A percentile compares a stretch with the other conserved stretches of the same genome.
Conservation (phyloP, 441 rosid species). For the Manihot esculenta region DNA sequence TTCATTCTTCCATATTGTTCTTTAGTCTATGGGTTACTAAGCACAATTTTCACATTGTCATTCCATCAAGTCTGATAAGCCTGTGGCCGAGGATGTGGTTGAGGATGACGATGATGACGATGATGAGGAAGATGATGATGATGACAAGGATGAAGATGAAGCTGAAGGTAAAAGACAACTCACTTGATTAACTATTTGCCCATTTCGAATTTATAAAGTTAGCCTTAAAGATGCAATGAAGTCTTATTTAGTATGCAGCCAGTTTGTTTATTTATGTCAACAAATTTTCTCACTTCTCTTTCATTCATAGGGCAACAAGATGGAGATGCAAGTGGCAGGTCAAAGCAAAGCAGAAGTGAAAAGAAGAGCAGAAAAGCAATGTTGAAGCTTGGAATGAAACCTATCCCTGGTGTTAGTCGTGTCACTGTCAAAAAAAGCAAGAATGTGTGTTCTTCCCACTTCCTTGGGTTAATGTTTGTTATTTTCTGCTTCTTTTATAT, state of each 20-base stretch:
- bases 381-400: conserved; percentile 90
- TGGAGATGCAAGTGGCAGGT: conserved; percentile 65
- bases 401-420: conserved; percentile 78
- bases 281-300: background rate
- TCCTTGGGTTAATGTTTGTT: background rate
- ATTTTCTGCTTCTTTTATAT: too few relatives aligned
- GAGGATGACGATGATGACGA: conserved; percentile 75
- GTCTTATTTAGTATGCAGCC: background rate
- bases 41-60: background rate
- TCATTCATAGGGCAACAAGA: conserved; percentile 46
- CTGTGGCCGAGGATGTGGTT: conserved; percentile 53
- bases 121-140: conserved; percentile 43
- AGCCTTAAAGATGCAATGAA: background rate
- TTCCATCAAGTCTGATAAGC: conserved; percentile 51
- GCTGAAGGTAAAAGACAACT: conserved; percentile 42
- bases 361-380: conserved; percentile 91
- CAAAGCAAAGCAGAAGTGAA: conserved; percentile 87
- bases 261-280: background rate
- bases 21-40: background rate
- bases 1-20: background rate
- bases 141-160: conserved; percentile 49
- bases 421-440: conserved; percentile 85
- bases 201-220: background rate
- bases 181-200: background rate
- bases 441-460: conserved; percentile 43